Conservation (phyloP, 2,329 filamentous ascomycete genomes). For the Xylaria polymorpha region DNA sequence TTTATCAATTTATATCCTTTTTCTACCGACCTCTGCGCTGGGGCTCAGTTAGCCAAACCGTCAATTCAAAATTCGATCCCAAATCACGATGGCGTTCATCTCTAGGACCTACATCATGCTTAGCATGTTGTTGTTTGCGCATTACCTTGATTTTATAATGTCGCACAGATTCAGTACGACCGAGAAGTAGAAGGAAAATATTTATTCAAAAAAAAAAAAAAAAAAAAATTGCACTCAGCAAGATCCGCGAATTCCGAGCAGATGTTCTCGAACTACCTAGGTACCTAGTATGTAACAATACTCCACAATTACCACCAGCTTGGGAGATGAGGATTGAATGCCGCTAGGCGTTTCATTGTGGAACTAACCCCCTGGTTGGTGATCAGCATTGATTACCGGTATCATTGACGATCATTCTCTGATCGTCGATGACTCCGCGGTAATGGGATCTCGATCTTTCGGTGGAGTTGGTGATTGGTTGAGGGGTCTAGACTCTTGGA, state of each 20-base stretch:
- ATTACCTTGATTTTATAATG: neutral
- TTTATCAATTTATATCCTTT: neutral
- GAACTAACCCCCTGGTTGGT: slow-evolving; percentile 10
- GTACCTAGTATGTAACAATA: too few species aligned
- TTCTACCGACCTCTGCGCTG: slow-evolving; percentile 5
- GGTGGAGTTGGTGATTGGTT: slow-evolving; percentile 12
- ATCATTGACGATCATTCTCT: slow-evolving; percentile 16
- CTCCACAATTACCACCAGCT: slow-evolving; percentile 33
- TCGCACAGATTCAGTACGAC: neutral
- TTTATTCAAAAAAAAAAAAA: too few species aligned
- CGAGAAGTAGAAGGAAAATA: neutral
- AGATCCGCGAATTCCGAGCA: slow-evolving; percentile 12
- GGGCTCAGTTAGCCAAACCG: slow-evolving; percentile 21
- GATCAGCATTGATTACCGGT: slow-evolving; percentile 25
- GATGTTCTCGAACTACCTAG: slow-evolving; percentile 34
- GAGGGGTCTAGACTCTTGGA: slow-evolving; percentile 7
- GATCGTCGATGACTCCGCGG: neutral
- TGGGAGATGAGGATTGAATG: slow-evolving; percentile 23
- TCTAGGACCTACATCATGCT: neutral
- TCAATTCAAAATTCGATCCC: slow-evolving; percentile 25
- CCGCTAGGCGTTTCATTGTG: slow-evolving; percentile 31
- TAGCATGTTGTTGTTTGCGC: neutral
- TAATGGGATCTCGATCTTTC: slow-evolving; percentile 27
- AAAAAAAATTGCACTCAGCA: neutral
- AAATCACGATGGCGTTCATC: slow-evolving; percentile 14